Percentiles rank a stretch among this genome's conserved stretches.
These are phyloP conservation scores for Trichoderma lentiforme DNA, from an alignment of 2,329 filamentous ascomycete species.

Conservation along the genomic window DNA sequence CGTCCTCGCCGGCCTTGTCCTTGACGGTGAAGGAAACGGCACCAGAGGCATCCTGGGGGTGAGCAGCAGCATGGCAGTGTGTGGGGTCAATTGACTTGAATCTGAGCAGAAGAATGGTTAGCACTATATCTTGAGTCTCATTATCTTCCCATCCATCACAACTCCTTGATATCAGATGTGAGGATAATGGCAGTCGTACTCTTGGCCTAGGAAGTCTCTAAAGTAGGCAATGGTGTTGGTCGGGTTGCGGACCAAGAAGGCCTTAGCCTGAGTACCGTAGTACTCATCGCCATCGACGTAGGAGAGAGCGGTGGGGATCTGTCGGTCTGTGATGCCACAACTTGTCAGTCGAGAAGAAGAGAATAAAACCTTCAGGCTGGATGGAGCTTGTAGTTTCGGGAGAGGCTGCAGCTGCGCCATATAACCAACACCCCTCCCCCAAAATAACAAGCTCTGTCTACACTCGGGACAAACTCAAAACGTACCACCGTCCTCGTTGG, in stretches of 20 bases:
- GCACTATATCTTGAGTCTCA: background rate
- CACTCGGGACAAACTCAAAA: slow-evolving; percentile 18
- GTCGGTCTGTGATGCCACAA: slow-evolving; percentile 64
- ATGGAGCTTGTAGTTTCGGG: background rate
- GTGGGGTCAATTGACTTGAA: slow-evolving; percentile 97
- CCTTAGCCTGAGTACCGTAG: slow-evolving; percentile 92
- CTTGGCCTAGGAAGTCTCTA: slow-evolving; percentile 90
- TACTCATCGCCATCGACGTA: slow-evolving; percentile 97
- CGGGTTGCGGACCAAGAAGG: slow-evolving; percentile 86
- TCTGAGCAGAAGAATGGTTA: slow-evolving; percentile 34
- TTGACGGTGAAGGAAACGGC: slow-evolving; percentile 78
- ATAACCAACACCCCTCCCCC: background rate
- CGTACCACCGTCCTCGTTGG: slow-evolving; percentile 94
- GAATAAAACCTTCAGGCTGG: background rate
- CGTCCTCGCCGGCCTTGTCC: slow-evolving; percentile 64
- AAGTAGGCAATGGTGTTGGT: slow-evolving; percentile 94
- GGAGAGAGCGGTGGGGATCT: slow-evolving; percentile 91
- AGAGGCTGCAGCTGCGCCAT: background rate
- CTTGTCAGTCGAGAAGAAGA: slow-evolving; percentile 3
- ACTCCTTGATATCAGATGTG: background rate
- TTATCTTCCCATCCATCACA: no score
- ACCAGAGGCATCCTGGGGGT: slow-evolving; percentile 72
- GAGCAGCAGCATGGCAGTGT: slow-evolving; percentile 88
- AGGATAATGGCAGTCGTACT: slow-evolving; percentile 53
- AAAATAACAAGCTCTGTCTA: background rate